Conservation (phyloP, 2,329 filamentous ascomycete species). For the Aureobasidium uvarum region DNA sequence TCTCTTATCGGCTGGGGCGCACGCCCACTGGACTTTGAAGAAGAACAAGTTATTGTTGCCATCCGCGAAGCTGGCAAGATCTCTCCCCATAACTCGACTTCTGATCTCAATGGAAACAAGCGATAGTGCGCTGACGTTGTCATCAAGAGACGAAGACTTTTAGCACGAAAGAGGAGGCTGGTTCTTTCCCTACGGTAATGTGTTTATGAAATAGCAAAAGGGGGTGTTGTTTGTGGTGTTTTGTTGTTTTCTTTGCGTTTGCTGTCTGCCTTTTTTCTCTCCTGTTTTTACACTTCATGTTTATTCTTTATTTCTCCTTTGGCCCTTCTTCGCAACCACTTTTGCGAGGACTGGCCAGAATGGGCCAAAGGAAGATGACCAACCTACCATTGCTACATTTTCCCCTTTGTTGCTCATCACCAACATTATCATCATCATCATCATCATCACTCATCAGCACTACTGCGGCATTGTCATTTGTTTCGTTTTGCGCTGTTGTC, state of each 20-base stretch:
- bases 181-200: slow-evolving; percentile 18
- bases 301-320: slow-evolving; percentile 1
- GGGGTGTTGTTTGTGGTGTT: not conserved
- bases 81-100: not conserved
- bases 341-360: not conserved
- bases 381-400: not conserved
- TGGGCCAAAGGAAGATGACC: not conserved
- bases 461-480: not conserved
- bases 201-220: slow-evolving; percentile 19
- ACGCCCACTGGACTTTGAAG: slow-evolving; percentile 39
- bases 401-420: slow-evolving; percentile 13
- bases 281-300: slow-evolving; percentile 2
- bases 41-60: slow-evolving; percentile 43
- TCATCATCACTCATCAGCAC: slow-evolving; percentile 3
- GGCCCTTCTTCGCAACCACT: not conserved
- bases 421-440: not conserved
- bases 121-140: slow-evolving; percentile 14
- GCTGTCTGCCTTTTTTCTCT: not conserved
- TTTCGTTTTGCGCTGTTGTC: slow-evolving; percentile 10
- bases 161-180: not conserved
- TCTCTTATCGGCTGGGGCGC: slow-evolving; percentile 45
- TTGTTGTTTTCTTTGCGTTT: slow-evolving; percentile 19
- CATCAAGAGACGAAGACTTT: slow-evolving; percentile 3
- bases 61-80: slow-evolving; percentile 42
- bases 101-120: slow-evolving; percentile 11